Evolutionary conservation across 2,329 filamentous ascomycete species (phyloP).

Genomic region (Phialocephala sp.): DNA sequence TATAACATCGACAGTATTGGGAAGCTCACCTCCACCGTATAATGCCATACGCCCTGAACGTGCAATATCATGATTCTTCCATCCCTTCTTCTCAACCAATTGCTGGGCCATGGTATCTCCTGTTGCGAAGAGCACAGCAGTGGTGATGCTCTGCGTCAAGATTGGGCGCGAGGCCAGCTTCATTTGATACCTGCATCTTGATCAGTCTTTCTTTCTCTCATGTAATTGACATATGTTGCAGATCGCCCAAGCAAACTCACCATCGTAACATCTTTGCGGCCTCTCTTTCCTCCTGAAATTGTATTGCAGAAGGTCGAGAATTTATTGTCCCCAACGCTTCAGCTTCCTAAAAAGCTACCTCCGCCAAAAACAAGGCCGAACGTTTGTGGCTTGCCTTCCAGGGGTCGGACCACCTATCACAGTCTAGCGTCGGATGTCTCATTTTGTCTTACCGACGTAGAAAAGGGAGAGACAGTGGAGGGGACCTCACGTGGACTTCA

Average conservation of each 20-base stretch:
- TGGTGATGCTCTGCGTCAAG: constrained; percentile 89
- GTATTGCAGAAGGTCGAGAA: constrained; percentile 5
- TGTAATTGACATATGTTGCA: constrained; percentile 3
- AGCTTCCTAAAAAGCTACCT: constrained; percentile 4
- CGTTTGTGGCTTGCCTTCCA: constrained; percentile 11
- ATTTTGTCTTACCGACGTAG: neutral
- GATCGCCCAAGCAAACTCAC: constrained; percentile 29
- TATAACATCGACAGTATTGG: neutral
- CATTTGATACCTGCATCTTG: constrained; percentile 75
- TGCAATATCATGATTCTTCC: constrained; percentile 74
- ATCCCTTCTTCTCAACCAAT: constrained; percentile 79
- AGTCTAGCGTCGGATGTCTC: constrained; percentile 10
- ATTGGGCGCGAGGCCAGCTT: constrained; percentile 81
- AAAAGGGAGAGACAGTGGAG: neutral
- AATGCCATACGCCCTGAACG: constrained; percentile 80
- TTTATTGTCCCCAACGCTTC: constrained; percentile 16
- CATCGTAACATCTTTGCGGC: constrained; percentile 41
- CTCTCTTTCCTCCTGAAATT: neutral
- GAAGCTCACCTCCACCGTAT: constrained; percentile 72
- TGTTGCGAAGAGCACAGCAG: constrained; percentile 88
- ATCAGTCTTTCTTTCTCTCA: constrained; percentile 19
- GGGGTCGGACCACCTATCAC: neutral
- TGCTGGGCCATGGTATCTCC: constrained; percentile 94
- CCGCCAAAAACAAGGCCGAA: constrained; percentile 9
- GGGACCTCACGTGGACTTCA: constrained; percentile 13